These are phyloP conservation scores for Alternaria gansuensis DNA, from an alignment of 2,329 filamentous ascomycete species.

Conservation along the genomic window DNA sequence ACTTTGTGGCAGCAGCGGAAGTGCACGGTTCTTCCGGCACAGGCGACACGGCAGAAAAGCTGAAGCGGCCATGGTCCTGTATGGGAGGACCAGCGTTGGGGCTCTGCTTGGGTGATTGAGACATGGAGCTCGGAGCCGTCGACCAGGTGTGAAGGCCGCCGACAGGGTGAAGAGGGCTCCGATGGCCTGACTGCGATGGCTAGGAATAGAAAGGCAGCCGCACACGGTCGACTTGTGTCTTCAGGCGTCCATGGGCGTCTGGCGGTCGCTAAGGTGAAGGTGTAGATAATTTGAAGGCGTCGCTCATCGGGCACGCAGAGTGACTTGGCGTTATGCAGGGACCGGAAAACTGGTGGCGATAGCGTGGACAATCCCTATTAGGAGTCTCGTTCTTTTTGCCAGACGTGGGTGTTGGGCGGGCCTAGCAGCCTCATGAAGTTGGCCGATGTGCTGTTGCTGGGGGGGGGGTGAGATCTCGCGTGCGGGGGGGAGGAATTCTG, in stretches of 20 bases:
- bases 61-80: constrained; percentile 12
- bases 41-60: constrained; percentile 26
- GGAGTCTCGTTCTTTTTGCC: constrained; percentile 17
- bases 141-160: constrained; percentile 11
- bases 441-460: constrained; percentile 16
- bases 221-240: constrained; percentile 20
- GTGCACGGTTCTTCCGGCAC: constrained; percentile 25
- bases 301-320: constrained; percentile 11
- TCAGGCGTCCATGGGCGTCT: constrained; percentile 37
- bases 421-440: constrained; percentile 19
- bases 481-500: constrained; percentile 20
- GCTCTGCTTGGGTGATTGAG: constrained; percentile 35
- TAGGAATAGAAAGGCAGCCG: constrained; percentile 16
- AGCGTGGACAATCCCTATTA: constrained; percentile 20
- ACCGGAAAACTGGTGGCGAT: constrained; percentile 27
- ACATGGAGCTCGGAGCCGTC: constrained; percentile 31
- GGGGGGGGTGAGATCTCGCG: neutral
- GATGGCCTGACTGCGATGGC: constrained; percentile 6
- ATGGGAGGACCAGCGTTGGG: constrained; percentile 23
- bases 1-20: constrained; percentile 17
- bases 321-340: constrained; percentile 38
- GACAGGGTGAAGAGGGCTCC: neutral
- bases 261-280: constrained; percentile 12
- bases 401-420: constrained; percentile 10
- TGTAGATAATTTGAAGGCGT: constrained; percentile 5